Percentiles rank a stretch among this genome's conserved stretches.
These are phyloP conservation scores for Leptodermis oblonga DNA, from an alignment of 257 asterid genomes.

Conservation along the genomic window DNA sequence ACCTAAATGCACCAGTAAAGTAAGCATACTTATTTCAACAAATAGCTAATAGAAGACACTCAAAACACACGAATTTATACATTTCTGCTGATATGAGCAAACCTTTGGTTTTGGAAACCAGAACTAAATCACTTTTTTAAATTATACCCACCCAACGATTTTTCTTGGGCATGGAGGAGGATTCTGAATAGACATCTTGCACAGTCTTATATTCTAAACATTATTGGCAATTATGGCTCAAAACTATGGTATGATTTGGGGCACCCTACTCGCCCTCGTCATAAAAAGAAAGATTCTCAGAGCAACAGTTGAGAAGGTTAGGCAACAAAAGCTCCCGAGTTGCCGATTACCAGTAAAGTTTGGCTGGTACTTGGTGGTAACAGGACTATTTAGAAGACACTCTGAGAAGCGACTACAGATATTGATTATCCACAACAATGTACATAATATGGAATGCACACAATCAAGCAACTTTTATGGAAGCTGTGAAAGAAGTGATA, in stretches of 20 bases:
- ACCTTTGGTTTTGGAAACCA: neutral
- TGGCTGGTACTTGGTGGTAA: neutral
- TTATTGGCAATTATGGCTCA: neutral
- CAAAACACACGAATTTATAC: neutral
- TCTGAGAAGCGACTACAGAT: neutral
- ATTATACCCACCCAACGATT: neutral
- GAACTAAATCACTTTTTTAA: neutral
- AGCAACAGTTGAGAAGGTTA: neutral
- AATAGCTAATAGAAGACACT: neutral
- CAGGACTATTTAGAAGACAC: neutral
- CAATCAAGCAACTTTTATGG: neutral
- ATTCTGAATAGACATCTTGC: too few species aligned
- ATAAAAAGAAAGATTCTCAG: neutral
- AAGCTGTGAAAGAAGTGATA: neutral
- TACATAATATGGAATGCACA: neutral
- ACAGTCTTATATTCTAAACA: neutral
- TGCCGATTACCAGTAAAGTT: neutral
- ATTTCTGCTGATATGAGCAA: neutral
- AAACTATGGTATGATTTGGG: neutral
- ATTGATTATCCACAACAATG: neutral
- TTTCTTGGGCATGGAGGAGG: neutral
- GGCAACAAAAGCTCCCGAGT: neutral
- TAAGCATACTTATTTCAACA: neutral
- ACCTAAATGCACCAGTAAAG: constrained; percentile 31
- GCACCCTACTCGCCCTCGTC: neutral